Percentiles rank a stretch among this genome's conserved stretches.
phyloP scores from a whole-genome alignment of 306 rosid genomes.

The Vigna mungo region DNA sequence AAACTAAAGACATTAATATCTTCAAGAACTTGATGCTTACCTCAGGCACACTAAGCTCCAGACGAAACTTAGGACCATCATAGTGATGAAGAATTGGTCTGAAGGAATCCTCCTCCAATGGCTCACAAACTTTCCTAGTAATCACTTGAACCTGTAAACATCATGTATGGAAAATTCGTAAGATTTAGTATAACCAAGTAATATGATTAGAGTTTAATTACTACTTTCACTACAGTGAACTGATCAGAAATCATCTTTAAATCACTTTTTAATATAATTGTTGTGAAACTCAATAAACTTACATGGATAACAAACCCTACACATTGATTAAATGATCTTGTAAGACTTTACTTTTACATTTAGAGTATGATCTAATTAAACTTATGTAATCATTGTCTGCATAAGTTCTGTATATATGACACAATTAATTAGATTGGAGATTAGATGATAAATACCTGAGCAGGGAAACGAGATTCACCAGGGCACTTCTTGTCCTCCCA shows the following conservation, averaged over 20 bases:
- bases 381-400: background rate
- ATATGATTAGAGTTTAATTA: background rate
- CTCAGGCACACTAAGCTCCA: constrained; percentile 82
- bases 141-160: constrained; percentile 71
- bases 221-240: too few relatives aligned
- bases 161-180: constrained; percentile 9
- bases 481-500: constrained; percentile 94
- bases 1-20: too few relatives aligned
- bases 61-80: constrained; percentile 95
- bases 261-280: background rate
- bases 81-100: constrained; percentile 97
- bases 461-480: constrained; percentile 97
- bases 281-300: background rate
- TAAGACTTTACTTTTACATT: too few relatives aligned
- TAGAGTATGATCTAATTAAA: background rate
- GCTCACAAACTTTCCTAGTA: constrained; percentile 80
- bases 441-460: constrained; percentile 67
- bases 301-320: too few relatives aligned
- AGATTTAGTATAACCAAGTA: background rate
- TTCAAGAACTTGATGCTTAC: constrained; percentile 42
- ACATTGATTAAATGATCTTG: background rate
- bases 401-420: background rate
- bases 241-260: background rate
- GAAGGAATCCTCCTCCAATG: constrained; percentile 92
- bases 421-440: background rate